phyloP scores from a whole-genome alignment of 768 basidiomycete genomes.

The Mycena epipterygia region DNA sequence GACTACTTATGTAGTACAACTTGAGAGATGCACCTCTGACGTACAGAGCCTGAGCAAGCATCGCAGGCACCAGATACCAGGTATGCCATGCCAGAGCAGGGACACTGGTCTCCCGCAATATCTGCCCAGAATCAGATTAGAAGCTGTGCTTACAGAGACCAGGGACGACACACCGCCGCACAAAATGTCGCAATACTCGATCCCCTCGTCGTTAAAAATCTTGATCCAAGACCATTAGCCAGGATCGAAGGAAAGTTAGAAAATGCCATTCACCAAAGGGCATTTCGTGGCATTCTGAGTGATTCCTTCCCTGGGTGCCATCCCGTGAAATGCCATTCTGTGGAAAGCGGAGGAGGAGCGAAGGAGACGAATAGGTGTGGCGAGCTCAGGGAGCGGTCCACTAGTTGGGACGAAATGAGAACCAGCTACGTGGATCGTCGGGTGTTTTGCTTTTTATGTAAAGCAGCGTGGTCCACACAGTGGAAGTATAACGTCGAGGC shows the following conservation, averaged over 20 bases:
- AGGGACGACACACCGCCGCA: slow-evolving; percentile 5
- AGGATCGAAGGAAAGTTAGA: slow-evolving; percentile 6
- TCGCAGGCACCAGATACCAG: slow-evolving; percentile 6
- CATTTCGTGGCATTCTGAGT: too few species aligned
- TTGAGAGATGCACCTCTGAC: not conserved
- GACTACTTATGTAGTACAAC: slow-evolving; percentile 1
- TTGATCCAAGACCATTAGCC: slow-evolving; percentile 1
- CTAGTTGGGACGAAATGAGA: not conserved
- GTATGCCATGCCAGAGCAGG: slow-evolving; percentile 3
- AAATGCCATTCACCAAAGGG: slow-evolving; percentile 10
- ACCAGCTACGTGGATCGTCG: too few species aligned
- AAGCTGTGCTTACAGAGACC: not conserved
- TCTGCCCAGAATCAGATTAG: slow-evolving; percentile 5
- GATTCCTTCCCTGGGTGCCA: not conserved
- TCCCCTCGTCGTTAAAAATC: not conserved
- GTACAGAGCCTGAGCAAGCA: not conserved
- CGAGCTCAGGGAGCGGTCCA: not conserved
- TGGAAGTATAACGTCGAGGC: too few species aligned
- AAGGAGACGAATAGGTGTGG: not conserved
- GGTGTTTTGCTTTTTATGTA: too few species aligned
- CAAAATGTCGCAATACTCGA: not conserved
- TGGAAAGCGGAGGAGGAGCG: not conserved
- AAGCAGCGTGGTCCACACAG: too few species aligned
- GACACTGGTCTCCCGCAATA: not conserved
- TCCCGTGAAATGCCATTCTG: not conserved